Evolutionary conservation across 331 rosid genomes (phyloP).

Genomic region (Prunus yedoensis): DNA sequence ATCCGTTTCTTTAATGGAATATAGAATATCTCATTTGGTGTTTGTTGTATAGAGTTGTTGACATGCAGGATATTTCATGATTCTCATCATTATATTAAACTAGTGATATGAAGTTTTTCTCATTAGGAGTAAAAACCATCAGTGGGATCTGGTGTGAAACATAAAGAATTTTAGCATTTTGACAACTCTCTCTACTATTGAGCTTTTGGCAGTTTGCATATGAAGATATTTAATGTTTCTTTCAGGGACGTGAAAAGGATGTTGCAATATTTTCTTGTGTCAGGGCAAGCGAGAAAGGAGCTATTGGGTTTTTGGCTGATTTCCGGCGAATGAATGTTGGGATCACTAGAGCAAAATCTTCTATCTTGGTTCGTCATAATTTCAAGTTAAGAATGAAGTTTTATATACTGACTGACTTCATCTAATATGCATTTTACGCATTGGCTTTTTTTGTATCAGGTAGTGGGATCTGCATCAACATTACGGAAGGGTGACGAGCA

Average conservation of each 20-base stretch:
- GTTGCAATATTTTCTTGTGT: constrained; percentile 87
- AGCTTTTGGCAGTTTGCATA: background rate
- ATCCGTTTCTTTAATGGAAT: background rate
- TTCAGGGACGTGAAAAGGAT: constrained; percentile 92
- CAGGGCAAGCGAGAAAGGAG: constrained; percentile 65
- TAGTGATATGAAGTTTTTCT: background rate
- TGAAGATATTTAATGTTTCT: background rate
- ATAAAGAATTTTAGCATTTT: background rate
- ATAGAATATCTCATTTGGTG: background rate
- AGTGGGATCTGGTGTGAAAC: background rate
- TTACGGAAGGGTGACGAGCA: constrained; percentile 62
- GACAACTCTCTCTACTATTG: background rate
- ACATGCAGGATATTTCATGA: background rate
- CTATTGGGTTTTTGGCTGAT: constrained; percentile 82
- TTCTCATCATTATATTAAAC: background rate
- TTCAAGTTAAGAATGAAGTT: background rate
- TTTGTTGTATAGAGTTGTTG: background rate
- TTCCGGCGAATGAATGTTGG: constrained; percentile 84
- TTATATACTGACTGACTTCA: background rate
- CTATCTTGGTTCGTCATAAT: constrained; percentile 62
- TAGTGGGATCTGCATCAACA: constrained; percentile 88
- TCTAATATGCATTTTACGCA: constrained; percentile 1
- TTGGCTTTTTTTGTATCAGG: constrained; percentile 39
- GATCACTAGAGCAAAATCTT: constrained; percentile 90
- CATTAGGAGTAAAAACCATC: background rate